These are phyloP conservation scores for Opeltia flavorubescens DNA, from an alignment of 495 filamentous ascomycete genomes.

Conservation along the genomic window DNA sequence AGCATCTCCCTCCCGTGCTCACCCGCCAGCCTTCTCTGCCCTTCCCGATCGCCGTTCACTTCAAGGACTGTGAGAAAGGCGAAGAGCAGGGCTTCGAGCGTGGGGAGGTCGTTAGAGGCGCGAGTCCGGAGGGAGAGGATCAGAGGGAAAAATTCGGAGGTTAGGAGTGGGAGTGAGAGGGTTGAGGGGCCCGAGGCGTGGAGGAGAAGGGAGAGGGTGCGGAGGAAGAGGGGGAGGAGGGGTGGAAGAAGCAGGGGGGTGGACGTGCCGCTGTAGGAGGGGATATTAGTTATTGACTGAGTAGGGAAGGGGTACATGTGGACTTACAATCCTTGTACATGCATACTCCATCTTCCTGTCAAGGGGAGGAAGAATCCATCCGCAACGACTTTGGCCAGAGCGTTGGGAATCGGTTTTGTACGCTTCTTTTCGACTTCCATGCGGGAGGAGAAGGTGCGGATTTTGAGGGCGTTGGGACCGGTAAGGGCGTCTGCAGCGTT, in stretches of 20 bases:
- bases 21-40: conserved; percentile 36
- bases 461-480: conserved; percentile 73
- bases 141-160: conserved; percentile 30
- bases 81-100: conserved; percentile 61
- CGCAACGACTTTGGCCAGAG: conserved; percentile 45
- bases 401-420: conserved; percentile 46
- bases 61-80: conserved; percentile 69
- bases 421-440: conserved; percentile 55
- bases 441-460: conserved; percentile 61
- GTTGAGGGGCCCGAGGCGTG: conserved; percentile 34
- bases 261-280: conserved; percentile 12
- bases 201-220: conserved; percentile 36
- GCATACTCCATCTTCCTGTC: conserved; percentile 30
- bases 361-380: conserved; percentile 74
- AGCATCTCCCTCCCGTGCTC: conserved; percentile 38
- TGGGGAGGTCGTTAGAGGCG: conserved; percentile 38
- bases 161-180: conserved; percentile 29
- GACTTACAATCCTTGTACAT: conserved; percentile 29
- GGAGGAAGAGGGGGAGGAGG: conserved; percentile 35
- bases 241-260: conserved; percentile 25
- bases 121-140: conserved; percentile 30
- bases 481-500: conserved; percentile 47
- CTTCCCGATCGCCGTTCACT: conserved; percentile 44
- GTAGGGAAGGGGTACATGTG: conserved; percentile 17
- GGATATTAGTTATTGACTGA: conserved; percentile 15